Base-by-base conservation (phyloP, 768 basidiomycete species). In the Tremella yokohamensis region DNA sequence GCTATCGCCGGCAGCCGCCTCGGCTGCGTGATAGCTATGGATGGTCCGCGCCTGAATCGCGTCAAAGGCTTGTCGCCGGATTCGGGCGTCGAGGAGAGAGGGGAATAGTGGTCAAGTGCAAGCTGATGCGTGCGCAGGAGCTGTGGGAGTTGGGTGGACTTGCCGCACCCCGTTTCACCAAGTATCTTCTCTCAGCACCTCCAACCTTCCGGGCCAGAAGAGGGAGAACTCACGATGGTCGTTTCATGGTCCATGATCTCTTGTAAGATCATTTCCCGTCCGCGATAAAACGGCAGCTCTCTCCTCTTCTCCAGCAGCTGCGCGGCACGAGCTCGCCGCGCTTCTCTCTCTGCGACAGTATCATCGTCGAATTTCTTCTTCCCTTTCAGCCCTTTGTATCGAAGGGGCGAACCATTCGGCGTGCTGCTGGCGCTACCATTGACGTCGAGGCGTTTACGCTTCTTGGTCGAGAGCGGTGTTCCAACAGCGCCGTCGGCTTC, bases 131-230 rank as follows among this genome's bases (percentile, higher is more conserved):
- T 60, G 1, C 65, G 60, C 2, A 76, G 65, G 7, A 76, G 64
- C 56, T 74, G 66, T 6, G 71, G 71, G 39, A 76, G 58, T 60
- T 76, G 75, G 11, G 75, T 76, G 13, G 73, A 74, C 64, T 76
- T 76, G 15, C 75, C 75, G 45, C 71, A 74, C 40, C 75, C 75
- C 39, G 75, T 76, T 49, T 76, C 75, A 11, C 73, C 75, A 25
- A 76, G 55, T 24, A 76, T 68, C 74, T 75, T 37, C 37, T 39
- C n/a, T 49, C 29, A 40, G 40, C 19, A 15, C 34, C 25, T 6
- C 19, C 49, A 6, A 11, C 4, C 29, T 4, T 49, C 6, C 25
- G 40, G 18, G 8, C n/a, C n/a, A 2, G 18, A 9, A 37, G n/a
- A 16, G 12, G 37, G 25, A 37, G 13, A 15, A 52, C 74, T 52